Conservation (phyloP, 495 filamentous ascomycete species). For the Emericellopsis terricola region DNA sequence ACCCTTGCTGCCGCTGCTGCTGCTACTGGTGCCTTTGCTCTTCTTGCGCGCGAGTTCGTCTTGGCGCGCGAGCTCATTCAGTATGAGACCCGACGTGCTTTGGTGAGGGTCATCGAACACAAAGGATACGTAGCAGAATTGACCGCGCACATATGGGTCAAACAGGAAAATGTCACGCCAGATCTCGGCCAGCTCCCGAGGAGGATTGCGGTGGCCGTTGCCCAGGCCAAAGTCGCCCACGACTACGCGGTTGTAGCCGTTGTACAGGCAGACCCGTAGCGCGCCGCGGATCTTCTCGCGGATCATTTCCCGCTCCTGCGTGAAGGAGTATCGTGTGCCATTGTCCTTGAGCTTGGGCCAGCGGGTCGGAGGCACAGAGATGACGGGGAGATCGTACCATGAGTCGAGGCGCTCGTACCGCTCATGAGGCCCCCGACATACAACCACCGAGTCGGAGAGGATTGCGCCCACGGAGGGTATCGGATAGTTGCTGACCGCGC, state of each 20-base stretch:
- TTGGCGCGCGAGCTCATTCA: constrained; percentile 29
- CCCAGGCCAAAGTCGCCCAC: constrained; percentile 57
- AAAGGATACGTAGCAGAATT: constrained; percentile 51
- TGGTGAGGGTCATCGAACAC: constrained; percentile 38
- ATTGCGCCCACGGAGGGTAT: constrained; percentile 47
- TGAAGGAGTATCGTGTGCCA: constrained; percentile 49
- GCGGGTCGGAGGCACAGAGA: constrained; percentile 50
- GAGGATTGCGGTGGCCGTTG: constrained; percentile 50
- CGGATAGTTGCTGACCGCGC: constrained; percentile 39
- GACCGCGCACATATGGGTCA: constrained; percentile 46
- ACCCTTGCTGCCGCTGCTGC: constrained; percentile 9
- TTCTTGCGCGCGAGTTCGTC: constrained; percentile 16
- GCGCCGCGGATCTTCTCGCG: constrained; percentile 51
- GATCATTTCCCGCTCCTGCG: constrained; percentile 48
- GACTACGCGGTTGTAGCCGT: constrained; percentile 38
- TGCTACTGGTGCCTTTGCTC: constrained; percentile 10
- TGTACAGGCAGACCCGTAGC: constrained; percentile 45
- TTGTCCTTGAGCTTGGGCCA: constrained; percentile 50
- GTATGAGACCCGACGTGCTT: constrained; percentile 24
- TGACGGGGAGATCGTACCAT: constrained; percentile 39
- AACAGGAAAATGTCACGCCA: constrained; percentile 50
- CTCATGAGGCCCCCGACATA: constrained; percentile 29
- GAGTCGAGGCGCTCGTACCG: constrained; percentile 26
- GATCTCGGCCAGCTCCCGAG: constrained; percentile 44
- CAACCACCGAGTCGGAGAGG: constrained; percentile 41